Conservation (phyloP, 257 asterid genomes). For the Petunia axillaris region DNA sequence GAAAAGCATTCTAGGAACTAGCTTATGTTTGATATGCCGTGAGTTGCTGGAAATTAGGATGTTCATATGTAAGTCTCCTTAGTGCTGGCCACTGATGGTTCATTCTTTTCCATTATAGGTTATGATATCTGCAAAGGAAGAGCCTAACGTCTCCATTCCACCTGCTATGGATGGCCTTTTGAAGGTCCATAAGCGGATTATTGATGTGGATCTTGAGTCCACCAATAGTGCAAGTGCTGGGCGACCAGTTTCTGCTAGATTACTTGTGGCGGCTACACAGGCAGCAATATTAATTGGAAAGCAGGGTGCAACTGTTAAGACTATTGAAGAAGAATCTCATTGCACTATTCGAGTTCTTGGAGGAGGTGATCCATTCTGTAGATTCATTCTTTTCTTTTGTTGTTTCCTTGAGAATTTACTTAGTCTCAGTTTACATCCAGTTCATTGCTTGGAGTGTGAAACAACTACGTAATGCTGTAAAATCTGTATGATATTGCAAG, state of each 20-base stretch:
- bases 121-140: constrained; percentile 85
- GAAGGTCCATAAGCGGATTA: constrained; percentile 72
- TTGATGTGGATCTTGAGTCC: constrained; percentile 62
- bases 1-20: neutral
- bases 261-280: constrained; percentile 90
- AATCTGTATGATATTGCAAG: too few species aligned
- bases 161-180: constrained; percentile 93
- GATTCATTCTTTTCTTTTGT: neutral
- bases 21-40: neutral
- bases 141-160: constrained; percentile 70
- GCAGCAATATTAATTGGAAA: constrained; percentile 95
- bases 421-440: neutral
- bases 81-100: constrained; percentile 10
- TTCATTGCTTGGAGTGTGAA: neutral
- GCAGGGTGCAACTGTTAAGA: constrained; percentile 92
- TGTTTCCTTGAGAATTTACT: constrained; percentile 7
- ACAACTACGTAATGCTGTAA: neutral
- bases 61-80: neutral
- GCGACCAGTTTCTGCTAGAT: constrained; percentile 65
- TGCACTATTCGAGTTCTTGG: constrained; percentile 82
- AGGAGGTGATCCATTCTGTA: constrained; percentile 55
- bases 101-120: constrained; percentile 45
- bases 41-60: constrained; percentile 16
- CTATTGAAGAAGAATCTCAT: constrained; percentile 78
- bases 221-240: constrained; percentile 50